Evolutionary conservation across 2,329 filamentous ascomycete genomes (phyloP), one percentile per base, ranked within the genome.

Genomic region (Paecilomyces variotii): DNA sequence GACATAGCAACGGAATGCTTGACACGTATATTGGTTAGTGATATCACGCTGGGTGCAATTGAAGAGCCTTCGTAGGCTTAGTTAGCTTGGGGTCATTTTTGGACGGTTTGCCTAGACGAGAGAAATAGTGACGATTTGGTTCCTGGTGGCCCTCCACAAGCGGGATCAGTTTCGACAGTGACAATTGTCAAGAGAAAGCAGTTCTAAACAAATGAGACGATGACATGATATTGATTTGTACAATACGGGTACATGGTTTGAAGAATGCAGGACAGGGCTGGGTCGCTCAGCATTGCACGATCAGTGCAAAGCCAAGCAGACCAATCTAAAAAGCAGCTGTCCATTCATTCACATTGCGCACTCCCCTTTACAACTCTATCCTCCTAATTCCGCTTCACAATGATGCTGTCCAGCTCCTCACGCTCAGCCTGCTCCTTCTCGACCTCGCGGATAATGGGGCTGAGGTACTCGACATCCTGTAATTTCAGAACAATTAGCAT

Each of bases 361-460:
- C 50, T 28, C 50, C 9, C 25, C 9, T 52, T 52, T 52, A 4
- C 24, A 4, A 10, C 50, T 52, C 10, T 9, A 63, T 57, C 63
- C 60, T 61, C 61, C 56, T 62, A 62, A 65, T 72, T 75, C 72
- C 79, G 79, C 71, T 75, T 80, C 67, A 88, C 77, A 61, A 84
- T 77, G 79, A 90, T 81, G 64, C 82, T 79, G 74, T 90, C 87
- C 67, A 90, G 77, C 70, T 90, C 87, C 65, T 81, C 79, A 64
- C 86, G 83, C 77, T 90, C 87, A 70, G 81, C 82, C 65, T 78
- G 74, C 78, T 89, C 87, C 57, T 80, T 78, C 76, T 89, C 85
- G 68, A 90, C 83, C 73, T 88, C 84, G 65, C 80, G 77, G 74
- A 90, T 88, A 72, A 89, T 83, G 39, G 83, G 82, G 66, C 80